Base-by-base conservation (phyloP, 495 filamentous ascomycete species). In the Trichoderma asperelloides region DNA sequence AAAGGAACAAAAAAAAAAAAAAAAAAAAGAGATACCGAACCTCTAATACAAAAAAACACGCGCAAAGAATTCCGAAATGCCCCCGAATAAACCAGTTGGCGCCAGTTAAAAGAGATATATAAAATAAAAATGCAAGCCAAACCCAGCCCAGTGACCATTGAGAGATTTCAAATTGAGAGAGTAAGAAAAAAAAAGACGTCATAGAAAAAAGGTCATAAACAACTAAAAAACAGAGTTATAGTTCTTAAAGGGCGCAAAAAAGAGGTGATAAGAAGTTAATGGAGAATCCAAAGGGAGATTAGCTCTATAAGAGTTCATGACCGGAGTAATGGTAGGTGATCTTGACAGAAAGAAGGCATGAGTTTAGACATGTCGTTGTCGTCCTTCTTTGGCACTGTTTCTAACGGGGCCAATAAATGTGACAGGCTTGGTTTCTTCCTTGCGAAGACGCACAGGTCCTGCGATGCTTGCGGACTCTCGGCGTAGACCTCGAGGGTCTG, bases 401-500 rank as follows among this genome's bases (percentile, higher is more conserved):
- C 71, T 76, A 15, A 78, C 73, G 28, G 79, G 74, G 25, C 70
- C 74, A 3, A 83, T 79, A 68, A 83, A 82, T 2, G 79, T 77
- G 45, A 83, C 80, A 45, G 81, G 78, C 30, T 78, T 80, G 33
- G 65, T 69, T 66, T 81, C 79, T 16, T 79, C 77, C 69, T 81
- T 82, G 65, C 79, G 77, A 51, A 80, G 71, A 49, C 77, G 75
- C 30, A 75, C 72, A 11, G 75, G 69, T 23, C 69, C 69, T 60
- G 66, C 68, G 13, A 40, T 66, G 23, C 66, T 71, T 23, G 70
- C 69, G 51, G 75, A 72, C 9, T 72, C 72, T 40, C 75, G 76
- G 37, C 79, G 74, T 13, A 79, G 73, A 27, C 70, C 63, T 39
- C 77, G 70, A 11, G 75, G 70, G 49, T 69, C 72, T 39, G 75